Evolutionary conservation across 345 rosid genomes (phyloP), one percentile per base, ranked within the genome.

Genomic region (Raphanus raphanistrum): DNA sequence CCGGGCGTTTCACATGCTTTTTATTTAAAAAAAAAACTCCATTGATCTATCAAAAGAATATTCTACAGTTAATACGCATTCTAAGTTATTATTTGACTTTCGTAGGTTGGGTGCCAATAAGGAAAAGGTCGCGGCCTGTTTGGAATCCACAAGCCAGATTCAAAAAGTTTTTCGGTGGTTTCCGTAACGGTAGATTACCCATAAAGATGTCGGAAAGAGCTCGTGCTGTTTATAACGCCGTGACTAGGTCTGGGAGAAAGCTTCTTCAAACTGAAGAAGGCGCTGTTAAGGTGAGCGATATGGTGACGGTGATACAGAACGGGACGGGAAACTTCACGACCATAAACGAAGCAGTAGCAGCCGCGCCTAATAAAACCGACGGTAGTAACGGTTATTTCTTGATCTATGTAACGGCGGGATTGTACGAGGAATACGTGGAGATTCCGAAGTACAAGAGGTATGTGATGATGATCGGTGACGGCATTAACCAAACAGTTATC

Each of bases 381-480:
- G 87, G 86, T 41, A 55, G 25, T 9, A 80, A 82, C 2, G 97
- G 98, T 10, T 95, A 92, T 76, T 92, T 87, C 82, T 68, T 95
- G 94, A 86, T 95, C 28, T 90, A 87, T 54, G 77, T 92, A 66
- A 82, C 80, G 0, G 96, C 89, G 2, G 99, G 98, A 33, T 79
- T 87, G 31, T 95, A 95, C 62, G 87, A 95, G 70, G 99, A 95
- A 76, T 88, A 92, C 21, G 82, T 95, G 1, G 85, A 88, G 32
- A 45, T 95, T 68, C 72, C 92, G 2, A 95, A 88, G 86, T 83
- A 84, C 59, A 95, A 92, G 78, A 83, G 63, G 11, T 89, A 89
- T 38, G 86, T 95, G 50, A 90, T 92, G 93, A 92, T 95, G 86
- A 71, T 92, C 8, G 99, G 98, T 6, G 99, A 88, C 5, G 99